Base-by-base conservation (phyloP, 257 asterid genomes). In the Gynochthodes officinalis region DNA sequence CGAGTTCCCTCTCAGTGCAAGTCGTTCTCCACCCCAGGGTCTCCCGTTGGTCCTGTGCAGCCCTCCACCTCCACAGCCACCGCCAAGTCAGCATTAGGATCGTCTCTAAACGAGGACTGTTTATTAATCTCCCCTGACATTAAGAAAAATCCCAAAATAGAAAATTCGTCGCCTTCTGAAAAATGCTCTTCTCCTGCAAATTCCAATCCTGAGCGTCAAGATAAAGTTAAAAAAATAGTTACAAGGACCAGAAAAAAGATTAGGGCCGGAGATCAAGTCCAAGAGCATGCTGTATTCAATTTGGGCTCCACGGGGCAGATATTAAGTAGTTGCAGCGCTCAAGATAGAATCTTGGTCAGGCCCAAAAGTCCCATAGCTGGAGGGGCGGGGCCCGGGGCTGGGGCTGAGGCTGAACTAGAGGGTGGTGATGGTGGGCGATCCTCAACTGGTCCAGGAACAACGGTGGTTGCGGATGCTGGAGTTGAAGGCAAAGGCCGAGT, bases 221-320 rank as follows among this genome's bases (percentile, higher is more conserved):
- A 3, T 4, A 40, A 60, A 25, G 18, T 25, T 33, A 21, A 25
- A 32, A 64, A 64, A 9, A 37, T 13, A 13, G 42, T 15, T 32
- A 6, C 43, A 40, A 30, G 8, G 61, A 35, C 65, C 30, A 19
- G 19, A 1, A 15, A 33, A 5, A 50, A 71, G 35, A 70, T 40
- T 39, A 28, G 6, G 21, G 67, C 18, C 3, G 66, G 63, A 19
- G 74, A 55, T 39, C 30, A 58, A 71, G 57, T 27, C 7, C 53
- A 28, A 19, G 67, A 71, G 32, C 67, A 12, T n/a, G 63, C 27
- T 69, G 54, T 43, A 39, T 23, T 60, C 23, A 30, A 73, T 69
- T 74, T 73, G 70, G 78, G 37, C 21, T 23, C 15, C 42, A 35
- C 66, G 15, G 64, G 57, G 71, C 64, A 85, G 44, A 76, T 35